These are phyloP conservation scores for Purpureocillium takamizusanense DNA, from an alignment of 2,329 filamentous ascomycete species.

Conservation along the genomic window DNA sequence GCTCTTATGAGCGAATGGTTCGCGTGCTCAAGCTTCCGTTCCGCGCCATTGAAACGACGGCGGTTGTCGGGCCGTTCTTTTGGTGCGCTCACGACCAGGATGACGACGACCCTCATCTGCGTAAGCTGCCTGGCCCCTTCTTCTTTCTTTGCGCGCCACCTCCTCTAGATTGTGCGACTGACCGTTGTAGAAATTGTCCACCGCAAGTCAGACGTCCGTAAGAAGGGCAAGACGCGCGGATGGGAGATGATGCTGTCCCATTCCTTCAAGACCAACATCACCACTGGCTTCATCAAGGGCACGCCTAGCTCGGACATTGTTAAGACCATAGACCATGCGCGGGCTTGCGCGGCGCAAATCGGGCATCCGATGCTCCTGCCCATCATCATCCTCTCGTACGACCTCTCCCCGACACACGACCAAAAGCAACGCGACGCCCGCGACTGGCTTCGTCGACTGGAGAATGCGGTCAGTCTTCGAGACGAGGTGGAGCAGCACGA, in stretches of 20 bases:
- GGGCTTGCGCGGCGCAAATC: slow-evolving; percentile 36
- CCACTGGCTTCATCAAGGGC: slow-evolving; percentile 53
- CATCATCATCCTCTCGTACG: slow-evolving; percentile 48
- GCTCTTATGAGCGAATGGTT: slow-evolving; percentile 47
- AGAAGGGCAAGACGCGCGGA: slow-evolving; percentile 53
- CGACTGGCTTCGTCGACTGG: slow-evolving; percentile 51
- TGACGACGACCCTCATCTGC: slow-evolving; percentile 46
- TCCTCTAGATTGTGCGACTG: too few species aligned
- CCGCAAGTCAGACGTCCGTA: slow-evolving; percentile 57
- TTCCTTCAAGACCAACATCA: slow-evolving; percentile 43
- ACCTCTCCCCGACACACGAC: slow-evolving; percentile 46
- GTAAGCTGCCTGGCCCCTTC: slow-evolving; percentile 24
- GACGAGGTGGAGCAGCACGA: slow-evolving; percentile 49
- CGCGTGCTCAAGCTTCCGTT: slow-evolving; percentile 43
- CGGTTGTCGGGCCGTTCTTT: slow-evolving; percentile 54
- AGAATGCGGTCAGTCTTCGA: slow-evolving; percentile 52
- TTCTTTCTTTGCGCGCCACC: neutral
- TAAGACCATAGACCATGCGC: slow-evolving; percentile 39
- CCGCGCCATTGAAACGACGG: slow-evolving; percentile 48
- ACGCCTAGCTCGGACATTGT: slow-evolving; percentile 47
- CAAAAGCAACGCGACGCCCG: slow-evolving; percentile 54
- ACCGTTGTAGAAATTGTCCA: slow-evolving; percentile 44
- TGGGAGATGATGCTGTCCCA: slow-evolving; percentile 57
- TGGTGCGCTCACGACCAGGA: slow-evolving; percentile 50
- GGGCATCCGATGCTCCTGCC: slow-evolving; percentile 52